Percentiles rank a stretch among this genome's conserved stretches.
Evolutionary conservation across 148 eudicot species (phyloP).

Genomic region (Nyssa sinensis): DNA sequence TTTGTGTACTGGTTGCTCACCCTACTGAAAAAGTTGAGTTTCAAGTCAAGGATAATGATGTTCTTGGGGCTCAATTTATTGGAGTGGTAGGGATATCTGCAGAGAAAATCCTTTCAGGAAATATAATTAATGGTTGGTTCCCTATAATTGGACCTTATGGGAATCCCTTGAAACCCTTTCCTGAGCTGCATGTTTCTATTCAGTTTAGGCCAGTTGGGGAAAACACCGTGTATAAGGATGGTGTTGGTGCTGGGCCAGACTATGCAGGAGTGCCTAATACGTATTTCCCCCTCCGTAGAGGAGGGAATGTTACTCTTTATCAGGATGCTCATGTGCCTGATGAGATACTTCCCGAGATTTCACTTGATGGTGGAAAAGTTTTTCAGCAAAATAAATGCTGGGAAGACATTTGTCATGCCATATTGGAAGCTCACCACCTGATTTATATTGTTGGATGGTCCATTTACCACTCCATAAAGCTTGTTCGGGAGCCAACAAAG

Average conservation of each 20-base stretch:
- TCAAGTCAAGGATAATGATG: slow-evolving; percentile 27
- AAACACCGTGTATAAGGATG: slow-evolving; percentile 5
- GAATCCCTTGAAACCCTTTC: slow-evolving; percentile 8
- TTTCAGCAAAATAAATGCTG: slow-evolving; percentile 33
- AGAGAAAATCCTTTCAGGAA: slow-evolving; percentile 9
- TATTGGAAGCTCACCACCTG: slow-evolving; percentile 37
- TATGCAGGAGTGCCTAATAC: slow-evolving; percentile 20
- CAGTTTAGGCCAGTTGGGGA: slow-evolving; percentile 21
- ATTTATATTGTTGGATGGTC: slow-evolving; percentile 39
- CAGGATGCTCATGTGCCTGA: slow-evolving; percentile 36
- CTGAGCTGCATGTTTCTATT: slow-evolving; percentile 25
- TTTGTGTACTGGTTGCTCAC: slow-evolving; percentile 26
- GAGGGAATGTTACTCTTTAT: slow-evolving; percentile 32
- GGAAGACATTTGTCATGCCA: slow-evolving; percentile 39
- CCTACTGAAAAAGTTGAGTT: slow-evolving; percentile 15
- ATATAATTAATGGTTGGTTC: slow-evolving; percentile 19
- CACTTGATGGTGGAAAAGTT: slow-evolving; percentile 23
- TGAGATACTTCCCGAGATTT: slow-evolving; percentile 25
- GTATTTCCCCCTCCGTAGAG: slow-evolving; percentile 31
- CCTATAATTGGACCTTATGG: slow-evolving; percentile 22
- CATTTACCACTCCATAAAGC: slow-evolving; percentile 30
- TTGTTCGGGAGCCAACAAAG: slow-evolving; percentile 36
- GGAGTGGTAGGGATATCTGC: slow-evolving; percentile 20
- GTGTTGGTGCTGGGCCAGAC: slow-evolving; percentile 7
- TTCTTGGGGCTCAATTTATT: slow-evolving; percentile 26